Percentiles rank a stretch among this genome's conserved stretches.
These are phyloP conservation scores for Fusarium sp. DNA, from an alignment of 2,329 filamentous ascomycete genomes.

Conservation along the genomic window DNA sequence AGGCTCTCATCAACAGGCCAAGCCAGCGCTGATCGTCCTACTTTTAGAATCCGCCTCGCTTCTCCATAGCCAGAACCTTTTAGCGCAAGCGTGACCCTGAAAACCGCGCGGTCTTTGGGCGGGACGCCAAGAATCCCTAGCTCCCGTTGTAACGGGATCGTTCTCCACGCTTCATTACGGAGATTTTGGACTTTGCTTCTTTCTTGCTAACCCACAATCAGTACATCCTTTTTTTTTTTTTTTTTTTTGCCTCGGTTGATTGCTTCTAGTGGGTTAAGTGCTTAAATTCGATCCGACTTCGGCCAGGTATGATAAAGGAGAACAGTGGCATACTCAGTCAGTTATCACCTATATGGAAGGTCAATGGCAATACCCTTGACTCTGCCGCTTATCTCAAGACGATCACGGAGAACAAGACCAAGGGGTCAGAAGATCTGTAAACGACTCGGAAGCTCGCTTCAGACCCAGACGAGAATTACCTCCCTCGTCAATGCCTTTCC, in stretches of 20 bases:
- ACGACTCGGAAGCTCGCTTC: not conserved
- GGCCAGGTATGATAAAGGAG: not conserved
- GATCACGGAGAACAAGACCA: not conserved
- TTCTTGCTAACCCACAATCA: not conserved
- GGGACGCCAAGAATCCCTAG: constrained; percentile 3
- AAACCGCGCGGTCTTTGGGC: not conserved
- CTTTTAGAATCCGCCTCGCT: not conserved
- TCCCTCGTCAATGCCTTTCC: not conserved
- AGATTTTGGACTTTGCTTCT: not conserved
- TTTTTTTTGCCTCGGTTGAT: not conserved
- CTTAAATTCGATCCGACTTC: not conserved
- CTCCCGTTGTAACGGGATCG: not conserved
- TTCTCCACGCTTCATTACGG: constrained; percentile 2
- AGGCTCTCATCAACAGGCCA: not conserved
- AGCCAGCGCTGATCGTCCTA: not conserved
- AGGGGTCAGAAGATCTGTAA: not conserved
- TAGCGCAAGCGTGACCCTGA: not conserved
- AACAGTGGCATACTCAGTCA: not conserved
- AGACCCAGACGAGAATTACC: not conserved
- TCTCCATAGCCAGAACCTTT: not conserved
- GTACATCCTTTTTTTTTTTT: not conserved
- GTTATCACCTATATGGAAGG: not conserved
- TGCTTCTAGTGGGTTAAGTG: not conserved
- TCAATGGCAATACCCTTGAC: not conserved
- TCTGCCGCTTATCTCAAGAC: not conserved